A percentile compares a stretch with the other conserved stretches of the same genome.
Conservation (phyloP, 2,329 filamentous ascomycete genomes). For the Aspergillus versicolor region DNA sequence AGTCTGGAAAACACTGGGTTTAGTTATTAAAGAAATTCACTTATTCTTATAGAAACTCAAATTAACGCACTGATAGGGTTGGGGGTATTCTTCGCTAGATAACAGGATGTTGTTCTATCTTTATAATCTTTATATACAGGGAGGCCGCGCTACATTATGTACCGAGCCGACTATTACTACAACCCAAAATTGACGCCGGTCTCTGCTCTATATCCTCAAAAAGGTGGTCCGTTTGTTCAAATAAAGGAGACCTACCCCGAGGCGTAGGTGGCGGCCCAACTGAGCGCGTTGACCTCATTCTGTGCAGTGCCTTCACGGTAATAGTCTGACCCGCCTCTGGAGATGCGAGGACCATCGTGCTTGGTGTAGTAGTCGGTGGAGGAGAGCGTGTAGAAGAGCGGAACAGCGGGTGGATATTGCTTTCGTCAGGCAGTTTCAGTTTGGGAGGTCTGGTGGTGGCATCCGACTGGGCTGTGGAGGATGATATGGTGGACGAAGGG, state of each 20-base stretch:
- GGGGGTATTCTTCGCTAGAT: neutral
- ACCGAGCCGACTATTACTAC: neutral
- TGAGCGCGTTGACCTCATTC: constrained; percentile 36
- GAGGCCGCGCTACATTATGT: neutral
- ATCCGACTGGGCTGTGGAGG: constrained; percentile 17
- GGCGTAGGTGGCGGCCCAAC: constrained; percentile 24
- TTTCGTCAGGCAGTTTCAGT: constrained; percentile 39
- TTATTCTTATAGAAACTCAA: neutral
- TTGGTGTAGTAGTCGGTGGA: constrained; percentile 51
- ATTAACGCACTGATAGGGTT: neutral
- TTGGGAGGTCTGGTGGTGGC: constrained; percentile 19
- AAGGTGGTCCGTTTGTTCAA: constrained; percentile 16
- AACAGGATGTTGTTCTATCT: neutral
- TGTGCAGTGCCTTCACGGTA: constrained; percentile 35
- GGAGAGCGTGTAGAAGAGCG: constrained; percentile 54
- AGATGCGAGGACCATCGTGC: constrained; percentile 56
- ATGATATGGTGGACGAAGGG: constrained; percentile 16
- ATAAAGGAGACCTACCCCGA: constrained; percentile 19
- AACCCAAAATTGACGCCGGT: neutral
- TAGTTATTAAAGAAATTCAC: neutral
- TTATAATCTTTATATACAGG: neutral
- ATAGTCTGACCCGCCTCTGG: constrained; percentile 56
- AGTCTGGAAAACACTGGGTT: no score
- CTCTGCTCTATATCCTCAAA: constrained; percentile 12
- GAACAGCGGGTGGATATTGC: constrained; percentile 60